Conservation (phyloP, 305 asterid genomes). For the Fraxinus sp. region DNA sequence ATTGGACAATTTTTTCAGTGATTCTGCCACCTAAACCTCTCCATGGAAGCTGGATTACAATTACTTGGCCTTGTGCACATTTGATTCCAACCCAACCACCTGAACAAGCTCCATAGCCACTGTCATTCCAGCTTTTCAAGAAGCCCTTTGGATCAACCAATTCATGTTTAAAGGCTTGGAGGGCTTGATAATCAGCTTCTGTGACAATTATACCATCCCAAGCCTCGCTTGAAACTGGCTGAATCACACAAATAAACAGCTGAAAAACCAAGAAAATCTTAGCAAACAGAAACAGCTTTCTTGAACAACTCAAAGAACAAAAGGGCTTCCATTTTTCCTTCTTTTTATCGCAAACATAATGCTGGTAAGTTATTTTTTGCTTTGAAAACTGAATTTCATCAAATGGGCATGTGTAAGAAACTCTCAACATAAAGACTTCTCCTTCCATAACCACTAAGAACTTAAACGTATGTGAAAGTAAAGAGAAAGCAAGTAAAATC, state of each 20-base stretch:
- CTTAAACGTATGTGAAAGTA: not conserved
- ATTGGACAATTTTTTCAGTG: constrained; percentile 66
- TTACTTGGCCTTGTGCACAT: constrained; percentile 88
- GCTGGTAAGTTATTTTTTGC: constrained; percentile 11
- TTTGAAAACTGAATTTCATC: constrained; percentile 9
- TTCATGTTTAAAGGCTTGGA: constrained; percentile 76
- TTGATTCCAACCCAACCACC: constrained; percentile 86
- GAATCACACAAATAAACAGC: constrained; percentile 22
- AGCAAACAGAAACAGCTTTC: constrained; percentile 2
- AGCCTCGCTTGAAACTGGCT: constrained; percentile 35
- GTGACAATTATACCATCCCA: constrained; percentile 95
- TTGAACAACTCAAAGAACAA: not conserved
- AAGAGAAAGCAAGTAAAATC: not conserved
- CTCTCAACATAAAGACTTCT: not conserved
- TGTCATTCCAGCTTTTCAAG: constrained; percentile 83
- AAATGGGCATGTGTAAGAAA: constrained; percentile 21
- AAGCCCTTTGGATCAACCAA: constrained; percentile 74
- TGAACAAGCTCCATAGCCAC: constrained; percentile 82
- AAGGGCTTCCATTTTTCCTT: constrained; percentile 39
- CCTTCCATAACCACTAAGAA: constrained; percentile 35
- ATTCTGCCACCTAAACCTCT: constrained; percentile 68
- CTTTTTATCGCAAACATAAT: constrained; percentile 25
- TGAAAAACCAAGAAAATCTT: constrained; percentile 32
- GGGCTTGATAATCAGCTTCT: constrained; percentile 65
- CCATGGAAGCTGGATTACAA: constrained; percentile 95